Conservation (phyloP, 75 land plant genomes). For the Ceratopteris richardii region DNA sequence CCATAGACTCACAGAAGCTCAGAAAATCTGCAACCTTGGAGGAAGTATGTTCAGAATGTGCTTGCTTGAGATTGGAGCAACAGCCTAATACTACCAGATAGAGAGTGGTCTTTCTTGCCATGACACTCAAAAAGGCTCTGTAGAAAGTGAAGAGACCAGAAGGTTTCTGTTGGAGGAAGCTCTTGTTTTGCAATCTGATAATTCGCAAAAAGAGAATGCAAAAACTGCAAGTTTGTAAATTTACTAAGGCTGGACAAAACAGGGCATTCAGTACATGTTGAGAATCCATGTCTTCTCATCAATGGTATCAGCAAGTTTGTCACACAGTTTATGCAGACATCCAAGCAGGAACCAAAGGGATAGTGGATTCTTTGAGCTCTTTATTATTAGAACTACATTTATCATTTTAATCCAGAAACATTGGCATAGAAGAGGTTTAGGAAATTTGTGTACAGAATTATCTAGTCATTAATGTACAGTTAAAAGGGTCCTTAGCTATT, state of each 20-base stretch:
- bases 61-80: background rate
- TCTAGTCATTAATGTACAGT: no score
- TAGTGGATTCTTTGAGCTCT: no score
- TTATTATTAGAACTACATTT: no score
- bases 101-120: constrained; percentile 1
- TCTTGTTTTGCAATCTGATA: background rate
- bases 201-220: background rate
- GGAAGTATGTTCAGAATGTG: background rate
- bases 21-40: background rate
- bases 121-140: background rate
- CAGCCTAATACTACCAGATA: background rate
- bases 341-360: background rate
- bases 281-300: constrained; percentile 60
- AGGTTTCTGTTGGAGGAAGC: background rate
- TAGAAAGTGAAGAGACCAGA: background rate
- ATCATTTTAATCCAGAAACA: no score
- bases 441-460: no score
- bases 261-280: constrained; percentile 84
- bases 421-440: no score
- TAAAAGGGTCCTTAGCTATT: no score
- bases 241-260: constrained; percentile 37
- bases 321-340: constrained; percentile 2
- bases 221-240: background rate
- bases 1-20: background rate
- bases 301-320: constrained; percentile 47